Percentiles rank a stretch among this genome's conserved stretches.
These are phyloP conservation scores for Microthyrium microscopicum DNA, from an alignment of 2,329 filamentous ascomycete genomes.

Conservation along the genomic window DNA sequence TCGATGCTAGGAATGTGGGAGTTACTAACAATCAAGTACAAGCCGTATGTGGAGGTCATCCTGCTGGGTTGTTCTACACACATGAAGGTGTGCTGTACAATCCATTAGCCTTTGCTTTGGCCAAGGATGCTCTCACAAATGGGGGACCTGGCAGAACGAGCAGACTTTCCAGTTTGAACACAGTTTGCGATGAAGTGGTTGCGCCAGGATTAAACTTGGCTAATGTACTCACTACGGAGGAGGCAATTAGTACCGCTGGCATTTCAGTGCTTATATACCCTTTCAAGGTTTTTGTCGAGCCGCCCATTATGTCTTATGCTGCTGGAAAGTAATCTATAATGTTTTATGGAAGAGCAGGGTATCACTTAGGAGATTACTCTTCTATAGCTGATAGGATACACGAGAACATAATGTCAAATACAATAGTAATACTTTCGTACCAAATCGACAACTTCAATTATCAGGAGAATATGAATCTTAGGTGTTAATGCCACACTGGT, in stretches of 20 bases:
- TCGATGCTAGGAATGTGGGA: conserved; percentile 27
- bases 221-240: conserved; percentile 30
- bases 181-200: conserved; percentile 23
- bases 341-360: too few relatives aligned
- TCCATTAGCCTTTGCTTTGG: conserved; percentile 27
- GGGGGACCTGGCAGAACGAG: conserved; percentile 26
- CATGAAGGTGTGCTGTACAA: conserved; percentile 36
- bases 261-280: conserved; percentile 18
- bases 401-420: too few relatives aligned
- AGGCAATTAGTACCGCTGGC: conserved; percentile 23
- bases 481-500: too few relatives aligned
- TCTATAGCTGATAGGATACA: too few relatives aligned
- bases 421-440: too few relatives aligned
- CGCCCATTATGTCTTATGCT: conserved; percentile 25
- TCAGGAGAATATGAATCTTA: too few relatives aligned
- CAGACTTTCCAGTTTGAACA: conserved; percentile 23
- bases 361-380: too few relatives aligned
- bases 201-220: conserved; percentile 24
- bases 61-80: conserved; percentile 29
- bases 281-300: conserved; percentile 22
- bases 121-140: conserved; percentile 32
- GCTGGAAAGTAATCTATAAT: too few relatives aligned
- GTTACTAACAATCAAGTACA: conserved; percentile 36
- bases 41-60: conserved; percentile 18
- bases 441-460: too few relatives aligned